Evolutionary conservation across 345 rosid genomes (phyloP).

Genomic region (Acer saccharum): DNA sequence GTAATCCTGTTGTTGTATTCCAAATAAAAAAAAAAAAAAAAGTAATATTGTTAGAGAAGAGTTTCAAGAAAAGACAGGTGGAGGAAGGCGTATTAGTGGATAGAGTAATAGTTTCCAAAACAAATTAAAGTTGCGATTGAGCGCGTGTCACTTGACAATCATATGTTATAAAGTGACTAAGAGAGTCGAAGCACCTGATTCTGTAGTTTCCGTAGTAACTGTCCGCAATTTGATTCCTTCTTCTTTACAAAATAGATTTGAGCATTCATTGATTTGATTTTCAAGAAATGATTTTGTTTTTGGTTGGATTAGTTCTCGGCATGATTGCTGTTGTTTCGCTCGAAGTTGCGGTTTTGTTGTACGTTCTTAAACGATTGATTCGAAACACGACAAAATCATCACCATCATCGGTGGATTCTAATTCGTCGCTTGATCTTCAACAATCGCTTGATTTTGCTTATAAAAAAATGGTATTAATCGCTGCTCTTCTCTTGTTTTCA

Average conservation of each 20-base stretch:
- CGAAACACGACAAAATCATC: constrained; percentile 34
- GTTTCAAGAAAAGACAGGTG: too few species aligned
- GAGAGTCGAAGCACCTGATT: not conserved
- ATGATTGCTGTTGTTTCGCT: constrained; percentile 31
- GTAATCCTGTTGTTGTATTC: too few species aligned
- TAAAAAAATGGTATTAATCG: constrained; percentile 46
- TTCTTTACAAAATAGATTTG: not conserved
- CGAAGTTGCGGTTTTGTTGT: constrained; percentile 38
- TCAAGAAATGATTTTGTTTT: constrained; percentile 23
- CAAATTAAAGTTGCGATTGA: too few species aligned
- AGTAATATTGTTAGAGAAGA: too few species aligned
- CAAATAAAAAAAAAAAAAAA: too few species aligned
- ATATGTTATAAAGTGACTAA: too few species aligned
- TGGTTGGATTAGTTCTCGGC: constrained; percentile 51
- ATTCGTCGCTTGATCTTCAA: constrained; percentile 35
- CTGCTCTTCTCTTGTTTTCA: too few species aligned
- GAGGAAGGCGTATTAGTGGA: too few species aligned
- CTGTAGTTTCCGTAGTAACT: not conserved
- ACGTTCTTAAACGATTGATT: constrained; percentile 38
- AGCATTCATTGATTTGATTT: too few species aligned
- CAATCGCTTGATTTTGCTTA: constrained; percentile 45
- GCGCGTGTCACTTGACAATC: not conserved
- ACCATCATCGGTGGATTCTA: constrained; percentile 10
- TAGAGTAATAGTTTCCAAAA: not conserved
- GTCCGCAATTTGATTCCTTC: not conserved